Base-by-base conservation (phyloP, 768 basidiomycete genomes). In the Leccinum sublutescens region DNA sequence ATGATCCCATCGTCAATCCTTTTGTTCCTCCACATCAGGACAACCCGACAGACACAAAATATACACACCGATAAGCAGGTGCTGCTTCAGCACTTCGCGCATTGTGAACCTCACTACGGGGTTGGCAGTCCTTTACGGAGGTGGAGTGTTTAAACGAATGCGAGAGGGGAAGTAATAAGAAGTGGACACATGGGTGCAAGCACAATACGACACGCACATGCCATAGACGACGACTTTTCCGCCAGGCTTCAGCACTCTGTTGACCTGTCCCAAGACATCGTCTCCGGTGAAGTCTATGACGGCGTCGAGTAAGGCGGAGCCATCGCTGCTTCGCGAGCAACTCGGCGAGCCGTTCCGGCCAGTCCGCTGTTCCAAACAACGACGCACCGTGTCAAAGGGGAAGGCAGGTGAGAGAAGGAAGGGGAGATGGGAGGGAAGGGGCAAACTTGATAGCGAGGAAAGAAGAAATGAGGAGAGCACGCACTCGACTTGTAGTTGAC, bases 1-100 rank as follows among this genome's bases (percentile, higher is more conserved):
- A 83, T 7, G 91, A 93, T 17, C 91, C 93, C 91, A 94, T 91
- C 29, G 88, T 91, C 2, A 89, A 89, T 34, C 91, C 92, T 92
- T 60, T 53, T 36, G 58, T 57, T 56, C 53, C 56, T 5, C 52
- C 60, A 61, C 56, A 47, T 70, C 58, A 72, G 34, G 19, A 56
- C 21, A 36, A 9, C 47, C 57, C 29, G 50, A 57, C n/a, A 23
- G 33, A 51, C 12, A 56, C 15, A 47, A 21, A 43, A 8, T 36
- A 19, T 15, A 69, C 79, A 47, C 50, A 91, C 91, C 92, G 38
- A 91, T 77, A 43, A 95, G 75, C 61, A 85, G 83, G 45, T 88
- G 84, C 64, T 91, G 87, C 65, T 82, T 86, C 61, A 94, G 68
- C 25, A 94, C 87, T 63, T 91, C 84, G 17, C 84, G 82, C 88